A percentile compares a stretch with the other conserved stretches of the same genome.
Conservation (phyloP, 2,329 filamentous ascomycete species). For the Cryphonectria parasitica region DNA sequence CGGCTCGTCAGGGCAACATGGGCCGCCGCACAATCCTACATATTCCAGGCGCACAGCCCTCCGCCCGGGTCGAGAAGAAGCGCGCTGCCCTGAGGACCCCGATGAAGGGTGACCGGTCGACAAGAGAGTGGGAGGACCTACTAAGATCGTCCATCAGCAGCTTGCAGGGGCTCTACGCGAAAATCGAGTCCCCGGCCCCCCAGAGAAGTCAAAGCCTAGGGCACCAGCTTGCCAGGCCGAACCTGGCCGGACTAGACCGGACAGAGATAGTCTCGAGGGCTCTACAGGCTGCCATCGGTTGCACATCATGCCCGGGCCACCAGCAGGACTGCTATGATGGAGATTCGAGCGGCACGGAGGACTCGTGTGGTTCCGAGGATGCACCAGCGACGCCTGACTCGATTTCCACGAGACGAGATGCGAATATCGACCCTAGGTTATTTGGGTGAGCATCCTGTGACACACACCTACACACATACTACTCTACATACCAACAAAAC, state of each 20-base stretch:
- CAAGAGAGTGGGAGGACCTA: conserved; percentile 24
- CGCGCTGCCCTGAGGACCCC: conserved; percentile 12
- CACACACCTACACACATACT: neutral
- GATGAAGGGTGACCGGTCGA: conserved; percentile 11
- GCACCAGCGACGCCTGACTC: conserved; percentile 24
- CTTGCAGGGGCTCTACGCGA: conserved; percentile 22
- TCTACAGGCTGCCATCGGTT: conserved; percentile 24
- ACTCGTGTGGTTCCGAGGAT: conserved; percentile 19
- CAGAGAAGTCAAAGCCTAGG: conserved; percentile 8
- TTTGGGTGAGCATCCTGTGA: neutral
- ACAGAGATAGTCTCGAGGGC: conserved; percentile 21
- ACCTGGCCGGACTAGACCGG: conserved; percentile 15
- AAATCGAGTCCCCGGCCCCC: conserved; percentile 6
- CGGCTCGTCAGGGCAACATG: conserved; percentile 4
- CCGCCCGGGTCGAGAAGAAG: conserved; percentile 16
- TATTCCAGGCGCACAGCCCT: conserved; percentile 12
- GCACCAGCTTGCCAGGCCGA: conserved; percentile 10
- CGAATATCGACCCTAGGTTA: conserved; percentile 17
- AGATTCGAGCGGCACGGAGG: conserved; percentile 20
- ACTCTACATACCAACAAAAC: neutral
- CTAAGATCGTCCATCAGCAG: conserved; percentile 17
- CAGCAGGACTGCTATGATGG: conserved; percentile 18
- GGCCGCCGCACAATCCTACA: conserved; percentile 2
- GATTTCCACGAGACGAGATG: conserved; percentile 13
- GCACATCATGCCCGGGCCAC: conserved; percentile 11